Conservation (phyloP, 768 basidiomycete species). For the Gymnopilus dilepis region DNA sequence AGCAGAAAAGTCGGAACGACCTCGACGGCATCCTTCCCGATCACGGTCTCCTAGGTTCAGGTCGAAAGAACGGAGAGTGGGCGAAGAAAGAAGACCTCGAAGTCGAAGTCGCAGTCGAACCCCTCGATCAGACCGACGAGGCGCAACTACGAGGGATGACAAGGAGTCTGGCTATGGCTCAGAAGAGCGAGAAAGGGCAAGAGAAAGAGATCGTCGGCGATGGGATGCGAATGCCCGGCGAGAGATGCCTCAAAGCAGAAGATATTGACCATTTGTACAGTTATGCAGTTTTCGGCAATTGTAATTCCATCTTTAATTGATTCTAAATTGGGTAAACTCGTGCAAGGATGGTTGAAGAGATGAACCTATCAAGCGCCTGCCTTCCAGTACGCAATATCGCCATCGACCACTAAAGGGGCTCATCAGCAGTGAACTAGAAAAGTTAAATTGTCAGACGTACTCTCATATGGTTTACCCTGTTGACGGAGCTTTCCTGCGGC, state of each 20-base stretch:
- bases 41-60: conserved; percentile 34
- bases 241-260: conserved; percentile 30
- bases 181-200: conserved; percentile 30
- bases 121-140: conserved; percentile 27
- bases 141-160: conserved; percentile 4
- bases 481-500: conserved; percentile 94
- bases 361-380: conserved; percentile 52
- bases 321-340: background rate
- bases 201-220: conserved; percentile 46
- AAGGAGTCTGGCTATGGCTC: conserved; percentile 25
- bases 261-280: conserved; percentile 15
- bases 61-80: conserved; percentile 34
- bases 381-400: conserved; percentile 95
- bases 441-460: conserved; percentile 47
- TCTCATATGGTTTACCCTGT: conserved; percentile 97
- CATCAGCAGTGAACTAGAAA: conserved; percentile 6
- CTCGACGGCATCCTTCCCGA: conserved; percentile 26
- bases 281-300: conserved; percentile 1
- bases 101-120: conserved; percentile 36
- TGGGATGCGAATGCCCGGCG: conserved; percentile 56
- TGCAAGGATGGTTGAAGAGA: background rate
- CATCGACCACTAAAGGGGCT: conserved; percentile 69
- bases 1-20: conserved; percentile 25
- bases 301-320: conserved; percentile 1
- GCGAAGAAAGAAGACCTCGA: conserved; percentile 24